Evolutionary conservation across 257 asterid species (phyloP).

Genomic region (Nicotiana paniculata): DNA sequence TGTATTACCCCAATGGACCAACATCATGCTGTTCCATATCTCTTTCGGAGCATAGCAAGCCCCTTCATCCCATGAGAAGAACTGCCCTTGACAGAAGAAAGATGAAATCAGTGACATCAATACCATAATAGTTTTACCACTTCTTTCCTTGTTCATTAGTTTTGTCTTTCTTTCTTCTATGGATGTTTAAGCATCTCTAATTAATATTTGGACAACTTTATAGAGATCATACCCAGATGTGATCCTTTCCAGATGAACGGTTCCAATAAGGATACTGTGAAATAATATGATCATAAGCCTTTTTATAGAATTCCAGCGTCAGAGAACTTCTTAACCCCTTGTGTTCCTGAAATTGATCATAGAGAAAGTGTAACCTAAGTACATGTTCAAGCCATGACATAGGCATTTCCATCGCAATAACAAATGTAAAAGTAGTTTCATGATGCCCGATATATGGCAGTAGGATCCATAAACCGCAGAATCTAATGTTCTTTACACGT

Average conservation of each 20-base stretch:
- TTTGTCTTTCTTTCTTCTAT: background rate
- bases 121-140: background rate
- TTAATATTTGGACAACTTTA: background rate
- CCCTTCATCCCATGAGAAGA: constrained; percentile 98
- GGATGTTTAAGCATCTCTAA: background rate
- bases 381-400: constrained; percentile 4
- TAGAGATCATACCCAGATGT: constrained; percentile 70
- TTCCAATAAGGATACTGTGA: constrained; percentile 79
- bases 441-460: background rate
- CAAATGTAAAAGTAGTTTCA: background rate
- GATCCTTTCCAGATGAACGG: constrained; percentile 86
- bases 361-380: constrained; percentile 1
- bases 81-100: constrained; percentile 46
- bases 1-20: constrained; percentile 98
- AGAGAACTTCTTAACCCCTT: constrained; percentile 77
- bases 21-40: constrained; percentile 96
- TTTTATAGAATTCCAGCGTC: constrained; percentile 78
- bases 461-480: background rate
- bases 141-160: background rate
- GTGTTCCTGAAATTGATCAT: constrained; percentile 55
- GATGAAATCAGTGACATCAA: constrained; percentile 16
- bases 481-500: background rate
- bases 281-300: constrained; percentile 67
- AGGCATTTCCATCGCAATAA: background rate
- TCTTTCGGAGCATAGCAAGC: constrained; percentile 99